Percentiles rank a stretch among this genome's conserved stretches.
These are phyloP conservation scores for Mycosarcoma mackinlayi DNA, from an alignment of 1,284 basidiomycete genomes.

Conservation along the genomic window DNA sequence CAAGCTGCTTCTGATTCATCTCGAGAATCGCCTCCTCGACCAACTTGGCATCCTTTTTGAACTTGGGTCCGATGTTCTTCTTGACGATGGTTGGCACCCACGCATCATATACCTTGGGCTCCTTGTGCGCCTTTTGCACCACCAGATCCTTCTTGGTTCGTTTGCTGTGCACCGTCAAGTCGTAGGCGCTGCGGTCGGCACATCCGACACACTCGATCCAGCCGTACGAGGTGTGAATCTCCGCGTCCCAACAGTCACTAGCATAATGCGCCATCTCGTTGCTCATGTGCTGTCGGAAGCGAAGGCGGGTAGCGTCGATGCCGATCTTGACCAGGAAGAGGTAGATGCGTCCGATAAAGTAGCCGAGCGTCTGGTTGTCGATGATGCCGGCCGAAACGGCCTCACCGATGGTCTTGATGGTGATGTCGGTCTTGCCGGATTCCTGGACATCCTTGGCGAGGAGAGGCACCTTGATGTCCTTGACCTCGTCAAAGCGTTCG, in stretches of 20 bases:
- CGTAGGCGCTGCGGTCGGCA: conserved; percentile 96
- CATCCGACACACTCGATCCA: conserved; percentile 99
- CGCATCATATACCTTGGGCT: conserved; percentile 81
- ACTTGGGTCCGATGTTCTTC: conserved; percentile 88
- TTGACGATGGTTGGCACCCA: conserved; percentile 84
- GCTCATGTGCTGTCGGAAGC: conserved; percentile 96
- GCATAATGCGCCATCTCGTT: conserved; percentile 99
- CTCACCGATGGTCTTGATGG: conserved; percentile 82
- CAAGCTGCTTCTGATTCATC: conserved; percentile 78
- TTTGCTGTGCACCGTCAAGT: conserved; percentile 75
- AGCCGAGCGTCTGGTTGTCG: conserved; percentile 96
- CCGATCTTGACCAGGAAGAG: conserved; percentile 92
- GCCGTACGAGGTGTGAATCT: conserved; percentile 92
- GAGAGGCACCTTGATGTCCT: conserved; percentile 79
- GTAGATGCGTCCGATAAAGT: conserved; percentile 93
- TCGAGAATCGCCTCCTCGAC: conserved; percentile 79
- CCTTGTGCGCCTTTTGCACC: conserved; percentile 84
- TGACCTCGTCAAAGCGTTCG: conserved; percentile 82
- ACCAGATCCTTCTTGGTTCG: conserved; percentile 74
- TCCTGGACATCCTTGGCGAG: conserved; percentile 86
- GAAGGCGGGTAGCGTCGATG: conserved; percentile 83
- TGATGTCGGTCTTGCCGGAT: conserved; percentile 78
- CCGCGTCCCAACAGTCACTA: conserved; percentile 98
- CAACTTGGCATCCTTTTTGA: conserved; percentile 82
- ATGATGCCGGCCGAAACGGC: conserved; percentile 86